A percentile compares a stretch with the other conserved stretches of the same genome.
These are phyloP conservation scores for Fusarium protoensiforme DNA, from an alignment of 2,329 filamentous ascomycete genomes.

Conservation along the genomic window DNA sequence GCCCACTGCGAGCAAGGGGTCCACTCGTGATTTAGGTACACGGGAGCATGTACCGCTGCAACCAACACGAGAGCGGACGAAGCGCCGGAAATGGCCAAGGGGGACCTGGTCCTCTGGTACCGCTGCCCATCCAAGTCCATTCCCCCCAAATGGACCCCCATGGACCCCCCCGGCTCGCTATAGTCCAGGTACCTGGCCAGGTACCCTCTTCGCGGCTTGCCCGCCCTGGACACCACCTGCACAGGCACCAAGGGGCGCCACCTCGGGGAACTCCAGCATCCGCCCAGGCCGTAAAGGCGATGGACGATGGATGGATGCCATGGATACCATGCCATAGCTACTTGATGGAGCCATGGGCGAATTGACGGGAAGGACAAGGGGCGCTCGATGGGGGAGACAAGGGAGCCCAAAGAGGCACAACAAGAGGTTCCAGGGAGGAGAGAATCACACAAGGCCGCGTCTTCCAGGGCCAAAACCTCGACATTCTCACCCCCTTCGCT, in stretches of 20 bases:
- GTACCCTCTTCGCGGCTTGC: slow-evolving; percentile 8
- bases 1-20: slow-evolving; percentile 38
- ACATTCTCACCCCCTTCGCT: slow-evolving; percentile 8
- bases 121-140: slow-evolving; percentile 28
- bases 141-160: slow-evolving; percentile 20
- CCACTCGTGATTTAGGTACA: slow-evolving; percentile 34
- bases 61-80: slow-evolving; percentile 21
- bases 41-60: slow-evolving; percentile 27
- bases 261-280: slow-evolving; percentile 29
- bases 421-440: neutral
- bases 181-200: slow-evolving; percentile 14
- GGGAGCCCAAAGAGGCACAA: slow-evolving; percentile 26
- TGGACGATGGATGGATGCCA: neutral
- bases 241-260: slow-evolving; percentile 32
- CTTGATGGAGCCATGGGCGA: slow-evolving; percentile 14
- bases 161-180: neutral
- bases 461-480: neutral
- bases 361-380: slow-evolving; percentile 22
- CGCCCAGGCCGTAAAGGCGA: slow-evolving; percentile 22
- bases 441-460: slow-evolving; percentile 1
- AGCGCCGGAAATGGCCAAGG: slow-evolving; percentile 34
- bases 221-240: slow-evolving; percentile 25
- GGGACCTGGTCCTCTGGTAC: slow-evolving; percentile 33
- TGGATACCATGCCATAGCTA: slow-evolving; percentile 27
- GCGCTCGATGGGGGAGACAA: slow-evolving; percentile 29